Evolutionary conservation across 2,329 filamentous ascomycete species (phyloP), one percentile per base, ranked within the genome.

Genomic region (Xylaria sp.): DNA sequence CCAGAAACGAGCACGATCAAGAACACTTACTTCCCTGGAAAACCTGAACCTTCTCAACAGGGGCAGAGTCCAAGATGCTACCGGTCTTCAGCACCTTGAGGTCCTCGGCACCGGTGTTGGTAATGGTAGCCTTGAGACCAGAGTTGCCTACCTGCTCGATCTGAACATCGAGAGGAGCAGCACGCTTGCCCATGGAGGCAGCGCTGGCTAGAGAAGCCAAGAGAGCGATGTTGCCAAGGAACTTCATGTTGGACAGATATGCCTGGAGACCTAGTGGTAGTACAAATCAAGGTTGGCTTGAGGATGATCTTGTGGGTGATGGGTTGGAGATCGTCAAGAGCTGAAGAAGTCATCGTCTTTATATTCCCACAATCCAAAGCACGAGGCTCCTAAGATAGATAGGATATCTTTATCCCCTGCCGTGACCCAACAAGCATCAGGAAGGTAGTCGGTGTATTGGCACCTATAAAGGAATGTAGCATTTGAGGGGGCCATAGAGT

Each of bases 51-150:
- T 86, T 87, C 78, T 87, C 82, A 36, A 87, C 81, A 2, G 84
- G 80, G n/a, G 80, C 74, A 42, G 80, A 79, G 70, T 86, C 85
- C 54, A 88, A 77, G 70, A 88, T 82, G 59, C 83, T 85, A 38
- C 85, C 85, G 49, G 81, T 80, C 78, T 82, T 86, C 68, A 87
- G 77, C 29, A 88, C 73, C 76, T 86, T 85, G 68, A 87, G 74
- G 63, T 79, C 79, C 53, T 77, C 78, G 51, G 79, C 78, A 51
- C 85, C 85, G 36, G 79, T 85, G 80, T 87, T 87, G 70, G 82
- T 86, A 66, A 88, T 79, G 51, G 79, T 77, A 33, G 85, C 83
- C 78, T 85, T 86, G 70, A 88, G 80, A 61, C 79, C 80, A n/a
- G 84, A 82, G 77, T 87, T 87, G 65, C 82, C 83, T 25, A 81